These are phyloP conservation scores for Asclepias syriaca DNA, from an alignment of 257 asterid genomes.

Conservation along the genomic window DNA sequence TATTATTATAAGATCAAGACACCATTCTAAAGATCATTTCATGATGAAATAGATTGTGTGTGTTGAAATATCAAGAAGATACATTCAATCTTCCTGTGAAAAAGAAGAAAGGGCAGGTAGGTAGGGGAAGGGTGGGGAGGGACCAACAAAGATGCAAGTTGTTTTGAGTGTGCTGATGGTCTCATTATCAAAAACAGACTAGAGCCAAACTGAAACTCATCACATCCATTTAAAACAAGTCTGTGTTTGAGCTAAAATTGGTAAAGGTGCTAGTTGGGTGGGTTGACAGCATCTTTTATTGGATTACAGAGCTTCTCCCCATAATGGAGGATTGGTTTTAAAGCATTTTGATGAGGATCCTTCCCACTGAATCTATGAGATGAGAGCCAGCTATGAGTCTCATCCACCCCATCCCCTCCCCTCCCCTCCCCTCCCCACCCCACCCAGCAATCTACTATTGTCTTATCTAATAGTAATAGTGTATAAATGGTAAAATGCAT, in stretches of 20 bases:
- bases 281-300: neutral
- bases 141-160: neutral
- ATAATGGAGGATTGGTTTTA: conserved; percentile 9
- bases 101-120: neutral
- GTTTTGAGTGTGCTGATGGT: neutral
- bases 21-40: too few species aligned
- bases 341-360: neutral
- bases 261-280: conserved; percentile 6
- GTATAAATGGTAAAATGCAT: conserved; percentile 20
- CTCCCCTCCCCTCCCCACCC: neutral
- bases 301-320: conserved; percentile 4
- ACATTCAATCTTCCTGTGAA: neutral
- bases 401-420: conserved; percentile 9
- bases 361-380: neutral
- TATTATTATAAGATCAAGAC: too few species aligned
- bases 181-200: neutral
- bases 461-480: conserved; percentile 9
- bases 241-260: conserved; percentile 1
- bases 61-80: neutral
- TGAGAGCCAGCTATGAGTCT: conserved; percentile 9
- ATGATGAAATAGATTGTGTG: neutral
- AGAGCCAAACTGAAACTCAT: neutral
- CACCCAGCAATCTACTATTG: neutral
- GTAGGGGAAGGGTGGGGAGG: too few species aligned
- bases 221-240: neutral